These are phyloP conservation scores for Cytospora piceae DNA, from an alignment of 2,329 filamentous ascomycete species.

Conservation along the genomic window DNA sequence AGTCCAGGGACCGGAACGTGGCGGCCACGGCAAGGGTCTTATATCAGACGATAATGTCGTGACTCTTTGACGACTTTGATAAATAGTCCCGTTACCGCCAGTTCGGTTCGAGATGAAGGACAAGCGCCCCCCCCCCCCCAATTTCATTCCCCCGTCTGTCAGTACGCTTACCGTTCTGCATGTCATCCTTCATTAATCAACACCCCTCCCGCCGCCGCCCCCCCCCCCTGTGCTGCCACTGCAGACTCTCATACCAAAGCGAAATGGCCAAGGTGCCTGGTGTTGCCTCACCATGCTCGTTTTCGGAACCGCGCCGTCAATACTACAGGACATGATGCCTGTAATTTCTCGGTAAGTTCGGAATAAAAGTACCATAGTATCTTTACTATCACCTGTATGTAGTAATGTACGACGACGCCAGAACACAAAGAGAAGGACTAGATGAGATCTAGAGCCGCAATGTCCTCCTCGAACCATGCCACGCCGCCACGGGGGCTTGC, in stretches of 20 bases:
- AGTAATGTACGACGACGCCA: not conserved
- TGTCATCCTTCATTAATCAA: not conserved
- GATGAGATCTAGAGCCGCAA: slow-evolving; percentile 1
- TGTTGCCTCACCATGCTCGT: slow-evolving; percentile 16
- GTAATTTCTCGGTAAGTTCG: slow-evolving; percentile 23
- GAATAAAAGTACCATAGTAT: not conserved
- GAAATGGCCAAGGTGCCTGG: slow-evolving; percentile 26
- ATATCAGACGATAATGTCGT: slow-evolving; percentile 17
- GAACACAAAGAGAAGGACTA: not conserved
- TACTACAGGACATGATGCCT: not conserved
- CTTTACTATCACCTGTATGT: not conserved
- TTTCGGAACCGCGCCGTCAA: slow-evolving; percentile 17
- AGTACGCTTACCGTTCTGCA: slow-evolving; percentile 14
- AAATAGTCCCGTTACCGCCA: not conserved
- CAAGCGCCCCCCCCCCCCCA: slow-evolving; percentile 3
- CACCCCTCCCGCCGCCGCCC: not conserved
- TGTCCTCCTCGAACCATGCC: slow-evolving; percentile 13
- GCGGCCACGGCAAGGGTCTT: not conserved
- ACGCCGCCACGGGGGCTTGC: slow-evolving; percentile 8
- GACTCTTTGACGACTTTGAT: not conserved
- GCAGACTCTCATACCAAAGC: slow-evolving; percentile 29
- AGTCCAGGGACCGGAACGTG: slow-evolving; percentile 1
- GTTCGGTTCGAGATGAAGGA: slow-evolving; percentile 23
- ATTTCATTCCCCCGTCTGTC: slow-evolving; percentile 1
- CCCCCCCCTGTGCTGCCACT: not conserved